Conservation (phyloP, 2,329 filamentous ascomycete genomes). For the Helotiales sp. region DNA sequence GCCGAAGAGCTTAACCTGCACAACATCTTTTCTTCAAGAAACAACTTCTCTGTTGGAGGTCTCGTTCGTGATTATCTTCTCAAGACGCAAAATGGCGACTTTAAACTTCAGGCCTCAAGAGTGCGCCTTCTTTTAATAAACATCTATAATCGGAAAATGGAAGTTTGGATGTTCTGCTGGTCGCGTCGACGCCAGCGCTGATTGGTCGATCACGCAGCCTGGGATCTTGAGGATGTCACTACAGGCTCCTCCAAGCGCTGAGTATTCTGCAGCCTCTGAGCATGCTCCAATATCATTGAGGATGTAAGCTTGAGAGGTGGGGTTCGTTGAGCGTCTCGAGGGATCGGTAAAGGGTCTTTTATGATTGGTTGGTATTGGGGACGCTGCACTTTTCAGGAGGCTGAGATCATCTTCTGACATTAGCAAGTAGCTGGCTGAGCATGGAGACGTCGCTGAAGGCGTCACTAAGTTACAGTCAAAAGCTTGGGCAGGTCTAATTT, state of each 20-base stretch:
- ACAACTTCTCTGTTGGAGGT: neutral
- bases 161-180: neutral
- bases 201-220: neutral
- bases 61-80: neutral
- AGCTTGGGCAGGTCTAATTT: too few species aligned
- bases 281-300: neutral
- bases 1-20: constrained; percentile 15
- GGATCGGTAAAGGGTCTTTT: constrained; percentile 1
- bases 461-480: too few species aligned
- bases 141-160: neutral
- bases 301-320: neutral
- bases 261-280: neutral
- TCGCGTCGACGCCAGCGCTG: neutral
- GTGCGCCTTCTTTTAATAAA: neutral
- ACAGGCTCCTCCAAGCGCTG: neutral
- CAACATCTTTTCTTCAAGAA: constrained; percentile 10
- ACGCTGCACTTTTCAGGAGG: neutral
- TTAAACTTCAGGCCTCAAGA: neutral
- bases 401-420: too few species aligned
- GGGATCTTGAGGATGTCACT: neutral
- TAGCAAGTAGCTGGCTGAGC: too few species aligned
- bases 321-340: neutral
- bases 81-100: neutral
- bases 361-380: neutral
- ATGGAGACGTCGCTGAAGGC: too few species aligned